Evolutionary conservation across 73 alveolate genomes (phyloP).

Genomic region (Tetrahymena borealis): DNA sequence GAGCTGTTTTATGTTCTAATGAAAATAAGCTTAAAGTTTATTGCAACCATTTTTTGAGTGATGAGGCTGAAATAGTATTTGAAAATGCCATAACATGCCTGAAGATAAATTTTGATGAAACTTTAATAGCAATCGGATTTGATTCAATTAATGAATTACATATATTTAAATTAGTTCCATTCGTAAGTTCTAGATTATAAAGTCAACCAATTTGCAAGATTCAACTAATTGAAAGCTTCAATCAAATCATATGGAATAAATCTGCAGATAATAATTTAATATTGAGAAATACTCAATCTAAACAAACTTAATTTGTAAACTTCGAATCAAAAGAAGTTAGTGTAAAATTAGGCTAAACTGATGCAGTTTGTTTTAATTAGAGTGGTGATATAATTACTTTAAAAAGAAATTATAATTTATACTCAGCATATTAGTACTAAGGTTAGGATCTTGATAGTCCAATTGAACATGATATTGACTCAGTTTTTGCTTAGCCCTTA

Average conservation of each 20-base stretch:
- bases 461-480: background rate
- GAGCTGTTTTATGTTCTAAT: background rate
- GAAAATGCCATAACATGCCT: background rate
- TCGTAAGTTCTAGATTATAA: background rate
- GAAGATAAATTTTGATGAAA: background rate
- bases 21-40: background rate
- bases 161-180: background rate
- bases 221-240: background rate
- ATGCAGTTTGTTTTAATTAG: background rate
- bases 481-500: background rate
- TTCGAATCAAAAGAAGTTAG: background rate
- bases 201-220: background rate
- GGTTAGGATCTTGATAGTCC: background rate
- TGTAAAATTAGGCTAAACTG: background rate
- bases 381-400: background rate
- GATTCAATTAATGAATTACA: background rate
- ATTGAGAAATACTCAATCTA: background rate
- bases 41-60: background rate
- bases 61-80: background rate
- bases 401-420: background rate
- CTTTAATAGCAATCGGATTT: background rate
- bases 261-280: background rate
- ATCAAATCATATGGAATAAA: background rate
- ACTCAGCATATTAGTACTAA: background rate
- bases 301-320: background rate